Percentiles rank a stretch among this genome's conserved stretches.
Evolutionary conservation across 1,284 basidiomycete species (phyloP).

Genomic region (Ganoderma boninense): DNA sequence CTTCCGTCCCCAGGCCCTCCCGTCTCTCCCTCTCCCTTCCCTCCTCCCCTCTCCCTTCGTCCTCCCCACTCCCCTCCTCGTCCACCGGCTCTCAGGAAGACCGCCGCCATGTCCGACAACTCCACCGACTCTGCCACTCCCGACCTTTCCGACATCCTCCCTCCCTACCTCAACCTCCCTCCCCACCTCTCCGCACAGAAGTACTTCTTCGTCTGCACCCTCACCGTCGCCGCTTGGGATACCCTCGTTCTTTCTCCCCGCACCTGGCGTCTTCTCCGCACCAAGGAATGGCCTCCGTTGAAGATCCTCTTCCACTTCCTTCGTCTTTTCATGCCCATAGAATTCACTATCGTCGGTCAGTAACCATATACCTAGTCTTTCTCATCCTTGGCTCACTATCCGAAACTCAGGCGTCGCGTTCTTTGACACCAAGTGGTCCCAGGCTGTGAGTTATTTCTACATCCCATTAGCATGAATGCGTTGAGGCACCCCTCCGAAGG

Average conservation of each 20-base stretch:
- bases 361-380: slow-evolving; percentile 18
- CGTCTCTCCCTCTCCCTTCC: slow-evolving; percentile 11
- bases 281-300: slow-evolving; percentile 77
- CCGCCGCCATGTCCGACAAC: slow-evolving; percentile 32
- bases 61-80: background rate
- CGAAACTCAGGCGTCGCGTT: slow-evolving; percentile 71
- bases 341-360: slow-evolving; percentile 79
- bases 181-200: slow-evolving; percentile 84
- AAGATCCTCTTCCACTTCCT: slow-evolving; percentile 80
- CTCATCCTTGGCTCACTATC: slow-evolving; percentile 6
- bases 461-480: background rate
- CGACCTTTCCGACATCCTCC: slow-evolving; percentile 47
- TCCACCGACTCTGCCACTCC: slow-evolving; percentile 24
- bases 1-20: slow-evolving; percentile 16
- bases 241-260: slow-evolving; percentile 82
- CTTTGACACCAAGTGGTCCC: slow-evolving; percentile 76
- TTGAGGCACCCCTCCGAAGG: background rate
- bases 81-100: slow-evolving; percentile 26
- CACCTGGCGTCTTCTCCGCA: slow-evolving; percentile 73
- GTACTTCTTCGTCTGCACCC: slow-evolving; percentile 85
- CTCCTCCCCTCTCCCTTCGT: slow-evolving; percentile 11
- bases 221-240: slow-evolving; percentile 88
- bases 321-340: slow-evolving; percentile 76
- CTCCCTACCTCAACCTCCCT: slow-evolving; percentile 69
- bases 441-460: slow-evolving; percentile 49